Conservation (phyloP, 169 alveolate species). For the Plasmodium inui region DNA sequence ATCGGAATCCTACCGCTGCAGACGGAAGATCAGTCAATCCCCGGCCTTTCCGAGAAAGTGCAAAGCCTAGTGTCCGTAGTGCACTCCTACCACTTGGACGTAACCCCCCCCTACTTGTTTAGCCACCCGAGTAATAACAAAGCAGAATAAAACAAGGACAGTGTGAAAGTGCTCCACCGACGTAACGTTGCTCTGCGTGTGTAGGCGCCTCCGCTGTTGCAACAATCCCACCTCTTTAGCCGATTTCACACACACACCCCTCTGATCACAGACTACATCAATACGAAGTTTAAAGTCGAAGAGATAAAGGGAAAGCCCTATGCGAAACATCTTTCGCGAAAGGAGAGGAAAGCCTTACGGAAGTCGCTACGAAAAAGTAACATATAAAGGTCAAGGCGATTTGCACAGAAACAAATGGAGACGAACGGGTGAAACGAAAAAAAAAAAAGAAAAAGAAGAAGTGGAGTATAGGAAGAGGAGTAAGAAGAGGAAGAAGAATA, state of each 20-base stretch:
- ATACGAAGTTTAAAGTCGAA: conserved; percentile 58
- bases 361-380: conserved; percentile 28
- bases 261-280: conserved; percentile 26
- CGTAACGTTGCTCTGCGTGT: not conserved
- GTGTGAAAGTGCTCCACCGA: not conserved
- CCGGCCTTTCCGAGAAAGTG: not conserved
- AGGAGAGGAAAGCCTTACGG: conserved; percentile 40
- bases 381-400: not conserved
- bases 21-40: not conserved
- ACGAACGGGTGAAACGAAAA: not conserved
- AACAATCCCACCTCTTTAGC: not conserved
- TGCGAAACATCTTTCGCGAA: conserved; percentile 26
- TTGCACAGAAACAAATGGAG: not conserved
- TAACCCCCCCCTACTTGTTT: conserved; percentile 43
- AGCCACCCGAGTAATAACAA: conserved; percentile 16
- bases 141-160: not conserved
- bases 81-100: conserved; percentile 11
- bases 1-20: conserved; percentile 24
- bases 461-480: not conserved
- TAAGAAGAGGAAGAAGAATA: not conserved
- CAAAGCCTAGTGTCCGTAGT: not conserved
- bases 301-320: conserved; percentile 15
- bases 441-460: not conserved
- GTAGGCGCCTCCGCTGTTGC: too few relatives aligned
- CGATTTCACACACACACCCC: not conserved